These are phyloP conservation scores for Penicillium sp. DNA, from an alignment of 2,329 filamentous ascomycete genomes.

Conservation along the genomic window DNA sequence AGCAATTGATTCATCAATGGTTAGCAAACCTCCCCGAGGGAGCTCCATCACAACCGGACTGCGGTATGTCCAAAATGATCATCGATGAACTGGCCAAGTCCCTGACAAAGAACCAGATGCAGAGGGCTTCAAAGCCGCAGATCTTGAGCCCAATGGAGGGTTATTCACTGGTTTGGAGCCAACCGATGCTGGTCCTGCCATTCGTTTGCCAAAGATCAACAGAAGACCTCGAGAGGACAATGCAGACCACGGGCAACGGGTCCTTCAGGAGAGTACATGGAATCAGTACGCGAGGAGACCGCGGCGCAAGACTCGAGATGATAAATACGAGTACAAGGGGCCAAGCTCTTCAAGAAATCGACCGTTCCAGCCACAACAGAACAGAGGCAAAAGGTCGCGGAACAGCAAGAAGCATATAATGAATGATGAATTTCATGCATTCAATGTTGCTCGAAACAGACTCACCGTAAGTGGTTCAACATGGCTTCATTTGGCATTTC, in stretches of 20 bases:
- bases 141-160: not conserved
- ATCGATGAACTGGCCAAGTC: not conserved
- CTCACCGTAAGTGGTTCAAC: slow-evolving; percentile 53
- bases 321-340: slow-evolving; percentile 57
- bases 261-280: not conserved
- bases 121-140: not conserved
- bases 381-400: slow-evolving; percentile 31
- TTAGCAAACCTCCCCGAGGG: slow-evolving; percentile 15
- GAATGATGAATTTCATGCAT: slow-evolving; percentile 60
- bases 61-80: not conserved
- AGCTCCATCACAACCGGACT: not conserved
- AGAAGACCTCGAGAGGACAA: slow-evolving; percentile 2
- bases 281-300: slow-evolving; percentile 53
- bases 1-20: slow-evolving; percentile 22
- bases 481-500: not conserved
- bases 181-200: not conserved
- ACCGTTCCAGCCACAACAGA: slow-evolving; percentile 9
- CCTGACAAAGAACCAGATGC: not conserved
- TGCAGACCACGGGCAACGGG: not conserved
- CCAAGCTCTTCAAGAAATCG: slow-evolving; percentile 3
- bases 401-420: slow-evolving; percentile 45
- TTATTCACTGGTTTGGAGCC: not conserved
- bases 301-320: slow-evolving; percentile 60
- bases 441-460: slow-evolving; percentile 56
- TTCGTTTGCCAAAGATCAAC: not conserved